Percentiles rank a stretch among this genome's conserved stretches.
Evolutionary conservation across 305 asterid species (phyloP).

Genomic region (Nicotiana rustica): DNA sequence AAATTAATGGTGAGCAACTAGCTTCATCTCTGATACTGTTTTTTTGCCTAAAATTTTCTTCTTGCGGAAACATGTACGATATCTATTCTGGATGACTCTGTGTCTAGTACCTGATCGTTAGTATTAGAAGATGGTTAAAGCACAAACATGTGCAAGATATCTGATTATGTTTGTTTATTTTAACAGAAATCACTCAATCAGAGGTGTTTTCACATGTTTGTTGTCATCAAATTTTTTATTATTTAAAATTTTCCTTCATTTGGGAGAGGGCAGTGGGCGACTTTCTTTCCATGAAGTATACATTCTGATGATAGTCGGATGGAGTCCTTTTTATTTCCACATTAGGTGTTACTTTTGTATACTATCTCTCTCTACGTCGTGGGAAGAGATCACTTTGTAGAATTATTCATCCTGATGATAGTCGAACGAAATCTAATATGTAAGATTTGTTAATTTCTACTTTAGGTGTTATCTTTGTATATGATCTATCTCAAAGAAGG

Average conservation of each 20-base stretch:
- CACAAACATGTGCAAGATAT: background rate
- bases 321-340: conserved; percentile 4
- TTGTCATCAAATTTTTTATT: background rate
- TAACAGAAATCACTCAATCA: background rate
- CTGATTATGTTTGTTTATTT: conserved; percentile 11
- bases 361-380: conserved; percentile 13
- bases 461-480: conserved; percentile 90
- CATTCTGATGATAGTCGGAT: background rate
- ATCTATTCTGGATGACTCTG: conserved; percentile 5
- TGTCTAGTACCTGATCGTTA: conserved; percentile 20
- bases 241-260: background rate
- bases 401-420: conserved; percentile 16
- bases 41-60: background rate
- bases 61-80: background rate
- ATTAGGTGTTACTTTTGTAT: background rate
- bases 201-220: conserved; percentile 19
- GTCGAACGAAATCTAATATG: background rate
- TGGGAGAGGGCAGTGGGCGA: background rate
- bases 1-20: conserved; percentile 74
- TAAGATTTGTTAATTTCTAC: conserved; percentile 13
- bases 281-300: background rate
- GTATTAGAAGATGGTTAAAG: conserved; percentile 13
- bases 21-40: conserved; percentile 24
- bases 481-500: conserved; percentile 94
- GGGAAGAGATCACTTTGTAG: conserved; percentile 16